Conservation (phyloP, 106 monocot genomes). For the Ottelia alismoides region DNA sequence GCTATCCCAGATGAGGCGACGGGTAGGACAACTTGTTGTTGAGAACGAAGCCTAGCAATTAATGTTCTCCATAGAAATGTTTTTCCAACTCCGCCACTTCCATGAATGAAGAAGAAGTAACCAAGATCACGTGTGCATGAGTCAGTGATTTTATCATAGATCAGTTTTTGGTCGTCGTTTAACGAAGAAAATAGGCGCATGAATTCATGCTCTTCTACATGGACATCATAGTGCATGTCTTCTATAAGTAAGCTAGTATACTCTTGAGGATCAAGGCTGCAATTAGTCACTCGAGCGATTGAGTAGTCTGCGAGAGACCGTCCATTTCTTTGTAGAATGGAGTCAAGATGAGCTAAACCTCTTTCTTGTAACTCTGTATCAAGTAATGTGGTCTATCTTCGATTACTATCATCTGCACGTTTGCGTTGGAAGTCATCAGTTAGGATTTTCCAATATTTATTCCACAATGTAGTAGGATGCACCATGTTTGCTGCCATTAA, state of each 20-base stretch:
- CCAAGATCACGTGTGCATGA: neutral
- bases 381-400: neutral
- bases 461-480: neutral
- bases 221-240: constrained; percentile 1
- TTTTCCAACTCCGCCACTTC: constrained; percentile 16
- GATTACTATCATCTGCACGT: neutral
- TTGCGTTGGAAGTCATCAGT: neutral
- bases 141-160: neutral
- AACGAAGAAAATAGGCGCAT: neutral
- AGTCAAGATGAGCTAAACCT: neutral
- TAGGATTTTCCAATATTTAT: constrained; percentile 1
- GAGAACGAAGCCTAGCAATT: neutral
- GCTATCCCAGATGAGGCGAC: constrained; percentile 15
- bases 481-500: neutral
- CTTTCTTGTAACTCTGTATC: neutral
- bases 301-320: neutral
- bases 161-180: constrained; percentile 6
- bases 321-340: neutral
- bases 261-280: neutral
- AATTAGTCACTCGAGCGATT: too few relatives aligned
- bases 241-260: neutral
- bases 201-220: neutral
- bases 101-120: neutral
- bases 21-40: constrained; percentile 9
- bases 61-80: constrained; percentile 12